phyloP scores from a whole-genome alignment of 164 flowering plant genomes.

The Platanus orientalis region DNA sequence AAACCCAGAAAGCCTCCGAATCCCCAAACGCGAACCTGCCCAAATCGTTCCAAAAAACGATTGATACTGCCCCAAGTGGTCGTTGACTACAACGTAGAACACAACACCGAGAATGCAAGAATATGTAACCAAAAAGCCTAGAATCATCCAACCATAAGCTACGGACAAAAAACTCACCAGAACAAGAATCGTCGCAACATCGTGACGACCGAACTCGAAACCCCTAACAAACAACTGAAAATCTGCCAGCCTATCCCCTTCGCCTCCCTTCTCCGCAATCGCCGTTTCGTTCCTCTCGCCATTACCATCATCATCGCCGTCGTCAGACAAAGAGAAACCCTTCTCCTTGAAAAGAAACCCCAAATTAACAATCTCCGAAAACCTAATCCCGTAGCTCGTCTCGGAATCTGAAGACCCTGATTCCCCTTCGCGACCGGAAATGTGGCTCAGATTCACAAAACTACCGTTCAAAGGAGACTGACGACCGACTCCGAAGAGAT shows the following conservation, averaged over 20 bases:
- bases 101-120: constrained; percentile 73
- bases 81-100: constrained; percentile 57
- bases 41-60: constrained; percentile 43
- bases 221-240: constrained; percentile 49
- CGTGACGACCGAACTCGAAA: constrained; percentile 55
- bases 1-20: constrained; percentile 70
- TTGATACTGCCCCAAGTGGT: constrained; percentile 42
- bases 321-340: constrained; percentile 3
- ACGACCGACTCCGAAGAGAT: constrained; percentile 35
- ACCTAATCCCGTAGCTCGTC: constrained; percentile 14
- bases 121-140: constrained; percentile 75
- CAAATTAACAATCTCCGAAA: constrained; percentile 21
- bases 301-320: constrained; percentile 6
- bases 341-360: constrained; percentile 20
- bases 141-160: constrained; percentile 80
- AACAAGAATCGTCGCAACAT: constrained; percentile 61
- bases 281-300: constrained; percentile 11
- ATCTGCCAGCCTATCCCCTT: constrained; percentile 35
- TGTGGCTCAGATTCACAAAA: constrained; percentile 13
- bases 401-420: constrained; percentile 18
- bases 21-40: constrained; percentile 67
- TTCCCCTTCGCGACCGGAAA: constrained; percentile 6
- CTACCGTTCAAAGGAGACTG: constrained; percentile 14
- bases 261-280: constrained; percentile 15
- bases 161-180: constrained; percentile 68